Base-by-base conservation (phyloP, 2,329 filamentous ascomycete genomes). In the Juglanconis sp. region DNA sequence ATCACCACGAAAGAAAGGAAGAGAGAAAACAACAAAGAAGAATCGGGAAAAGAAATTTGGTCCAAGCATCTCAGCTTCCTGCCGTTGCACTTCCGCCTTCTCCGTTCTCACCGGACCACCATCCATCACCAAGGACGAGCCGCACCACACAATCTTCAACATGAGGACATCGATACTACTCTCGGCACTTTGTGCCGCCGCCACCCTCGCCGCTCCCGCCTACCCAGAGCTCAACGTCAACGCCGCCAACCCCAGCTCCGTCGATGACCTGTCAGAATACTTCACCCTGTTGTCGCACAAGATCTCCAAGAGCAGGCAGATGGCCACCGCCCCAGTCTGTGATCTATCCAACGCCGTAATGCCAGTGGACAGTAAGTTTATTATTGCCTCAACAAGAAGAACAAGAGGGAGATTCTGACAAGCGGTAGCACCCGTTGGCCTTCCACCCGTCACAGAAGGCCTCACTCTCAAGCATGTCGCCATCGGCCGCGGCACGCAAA, bases 401-500 rank as follows among this genome's bases (percentile, higher is more conserved):
- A 34, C 17, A 57, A 5, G 3, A n/a, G 38, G 46, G 24, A 4
- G 13, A 46, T 9, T 66, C 69, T 71, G 66, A 74, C 65, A 63
- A 69, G 70, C 70, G 35, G 51, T 62, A 79, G 84, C 80, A 65
- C 79, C 85, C 50, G 79, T 79, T 6, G 76, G 83, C 15, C 81
- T 96, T 6, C 86, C 89, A 13, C 65, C 79, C 7, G 85, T 86
- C 13, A 76, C 84, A 0, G 66, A 77, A 6, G 89, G 87, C 59
- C 78, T 91, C 35, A 77, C 71, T 3, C 80, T 96, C 54, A 83
- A 85, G 70, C 91, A 96, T 74, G 89, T 97, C 57, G 91, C 89
- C 70, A 80, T 97, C 64, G 94, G 94, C 68, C 88, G 91, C 49
- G 94, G 94, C 62, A 95, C 90, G 7, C 88, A 97, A 77, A 97